Percentiles rank a stretch among this genome's conserved stretches.
Conservation (phyloP, 148 eudicot genomes). For the Vaccinium macrocarpon region DNA sequence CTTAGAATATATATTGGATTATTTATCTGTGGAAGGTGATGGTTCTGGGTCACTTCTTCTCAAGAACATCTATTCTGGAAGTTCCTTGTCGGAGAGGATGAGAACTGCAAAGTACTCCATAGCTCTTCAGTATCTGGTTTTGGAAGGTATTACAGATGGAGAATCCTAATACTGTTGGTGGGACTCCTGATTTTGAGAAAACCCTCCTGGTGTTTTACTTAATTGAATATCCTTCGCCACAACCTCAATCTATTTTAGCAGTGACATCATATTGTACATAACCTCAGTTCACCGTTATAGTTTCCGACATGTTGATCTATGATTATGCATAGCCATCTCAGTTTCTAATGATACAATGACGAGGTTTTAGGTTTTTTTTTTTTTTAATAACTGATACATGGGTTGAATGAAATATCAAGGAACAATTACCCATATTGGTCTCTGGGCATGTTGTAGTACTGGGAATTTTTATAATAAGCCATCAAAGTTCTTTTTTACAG, state of each 20-base stretch:
- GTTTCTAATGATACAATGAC: neutral
- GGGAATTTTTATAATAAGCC: neutral
- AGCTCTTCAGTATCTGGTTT: conserved; percentile 69
- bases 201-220: neutral
- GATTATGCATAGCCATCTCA: neutral
- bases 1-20: neutral
- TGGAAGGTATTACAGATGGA: conserved; percentile 47
- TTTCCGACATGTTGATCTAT: neutral
- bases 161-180: conserved; percentile 7
- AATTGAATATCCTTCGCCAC: neutral
- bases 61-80: conserved; percentile 25
- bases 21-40: conserved; percentile 34
- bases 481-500: neutral
- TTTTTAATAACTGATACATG: neutral
- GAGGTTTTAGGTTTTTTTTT: neutral
- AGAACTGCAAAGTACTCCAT: conserved; percentile 70
- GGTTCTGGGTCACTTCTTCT: conserved; percentile 54
- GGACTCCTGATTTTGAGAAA: neutral
- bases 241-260: conserved; percentile 1
- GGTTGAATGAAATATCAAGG: neutral
- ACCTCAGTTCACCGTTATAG: neutral
- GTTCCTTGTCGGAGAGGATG: conserved; percentile 16
- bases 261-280: conserved; percentile 1
- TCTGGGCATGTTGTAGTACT: neutral
- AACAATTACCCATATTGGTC: neutral